Conservation (phyloP, 495 filamentous ascomycete genomes). For the Cercophora scortea region DNA sequence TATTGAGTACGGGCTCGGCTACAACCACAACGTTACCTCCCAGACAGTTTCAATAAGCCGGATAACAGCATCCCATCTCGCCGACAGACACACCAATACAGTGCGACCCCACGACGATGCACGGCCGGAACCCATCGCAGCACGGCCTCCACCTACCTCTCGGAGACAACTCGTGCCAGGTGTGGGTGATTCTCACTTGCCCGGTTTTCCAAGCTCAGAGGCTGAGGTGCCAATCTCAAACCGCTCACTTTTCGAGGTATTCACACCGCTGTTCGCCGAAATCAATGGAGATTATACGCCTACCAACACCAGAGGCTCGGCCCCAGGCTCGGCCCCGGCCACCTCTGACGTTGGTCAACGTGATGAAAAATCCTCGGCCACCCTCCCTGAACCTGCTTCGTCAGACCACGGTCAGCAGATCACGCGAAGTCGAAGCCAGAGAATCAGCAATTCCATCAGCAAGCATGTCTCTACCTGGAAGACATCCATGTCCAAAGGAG, state of each 20-base stretch:
- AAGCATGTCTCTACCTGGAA: conserved; percentile 21
- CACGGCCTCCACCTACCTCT: background rate
- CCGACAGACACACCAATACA: background rate
- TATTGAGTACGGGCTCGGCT: conserved; percentile 18
- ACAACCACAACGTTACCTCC: conserved; percentile 14
- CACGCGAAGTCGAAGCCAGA: conserved; percentile 18
- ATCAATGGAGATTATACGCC: background rate
- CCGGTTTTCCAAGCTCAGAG: background rate
- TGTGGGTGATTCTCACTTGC: background rate
- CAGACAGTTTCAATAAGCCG: conserved; percentile 15
- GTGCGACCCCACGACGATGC: background rate
- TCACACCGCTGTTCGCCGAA: background rate
- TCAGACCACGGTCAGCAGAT: background rate
- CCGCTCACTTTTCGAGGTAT: background rate
- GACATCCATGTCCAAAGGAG: conserved; percentile 20
- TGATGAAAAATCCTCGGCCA: background rate
- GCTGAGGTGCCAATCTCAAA: background rate
- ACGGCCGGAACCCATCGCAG: background rate
- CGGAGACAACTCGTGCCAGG: background rate
- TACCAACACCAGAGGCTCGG: background rate
- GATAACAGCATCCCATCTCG: background rate
- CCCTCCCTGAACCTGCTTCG: background rate
- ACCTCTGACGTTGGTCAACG: too few relatives aligned
- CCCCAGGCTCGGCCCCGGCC: background rate
- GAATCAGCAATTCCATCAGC: conserved; percentile 22